These are phyloP conservation scores for Hericium coralloides DNA, from an alignment of 768 basidiomycete genomes.

Conservation along the genomic window DNA sequence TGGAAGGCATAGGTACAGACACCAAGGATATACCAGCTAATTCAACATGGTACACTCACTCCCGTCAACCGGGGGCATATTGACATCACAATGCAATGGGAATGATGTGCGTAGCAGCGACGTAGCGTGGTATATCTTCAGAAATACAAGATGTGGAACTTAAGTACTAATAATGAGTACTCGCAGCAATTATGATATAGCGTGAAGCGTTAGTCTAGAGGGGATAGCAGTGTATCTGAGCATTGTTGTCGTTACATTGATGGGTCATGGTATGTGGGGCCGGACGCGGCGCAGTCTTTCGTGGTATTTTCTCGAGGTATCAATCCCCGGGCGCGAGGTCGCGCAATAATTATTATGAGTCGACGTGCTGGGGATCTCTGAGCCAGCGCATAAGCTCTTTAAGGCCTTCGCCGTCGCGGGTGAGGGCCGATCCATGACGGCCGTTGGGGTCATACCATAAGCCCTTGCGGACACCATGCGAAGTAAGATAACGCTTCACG, in stretches of 20 bases:
- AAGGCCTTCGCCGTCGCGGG: constrained; percentile 42
- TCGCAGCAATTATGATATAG: not conserved
- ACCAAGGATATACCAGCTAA: too few relatives aligned
- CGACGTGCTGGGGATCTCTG: constrained; percentile 11
- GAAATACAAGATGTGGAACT: not conserved
- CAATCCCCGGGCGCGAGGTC: not conserved
- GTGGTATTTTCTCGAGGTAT: too few relatives aligned
- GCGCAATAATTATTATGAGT: not conserved
- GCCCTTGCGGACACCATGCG: constrained; percentile 64
- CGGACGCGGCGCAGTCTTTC: too few relatives aligned
- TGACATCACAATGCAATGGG: too few relatives aligned
- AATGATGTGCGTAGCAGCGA: too few relatives aligned
- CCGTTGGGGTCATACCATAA: constrained; percentile 56
- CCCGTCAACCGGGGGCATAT: too few relatives aligned
- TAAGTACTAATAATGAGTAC: not conserved
- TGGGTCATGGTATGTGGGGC: too few relatives aligned
- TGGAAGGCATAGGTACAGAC: not conserved
- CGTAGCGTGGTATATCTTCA: too few relatives aligned
- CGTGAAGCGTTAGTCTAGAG: not conserved
- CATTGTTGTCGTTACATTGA: too few relatives aligned
- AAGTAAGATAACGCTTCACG: constrained; percentile 62
- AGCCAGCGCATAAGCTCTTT: constrained; percentile 59
- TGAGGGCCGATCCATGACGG: constrained; percentile 53
- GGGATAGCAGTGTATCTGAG: too few relatives aligned
- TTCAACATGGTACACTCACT: too few relatives aligned